phyloP scores from a whole-genome alignment of 106 monocot species.

The Apostasia shenzhenica region DNA sequence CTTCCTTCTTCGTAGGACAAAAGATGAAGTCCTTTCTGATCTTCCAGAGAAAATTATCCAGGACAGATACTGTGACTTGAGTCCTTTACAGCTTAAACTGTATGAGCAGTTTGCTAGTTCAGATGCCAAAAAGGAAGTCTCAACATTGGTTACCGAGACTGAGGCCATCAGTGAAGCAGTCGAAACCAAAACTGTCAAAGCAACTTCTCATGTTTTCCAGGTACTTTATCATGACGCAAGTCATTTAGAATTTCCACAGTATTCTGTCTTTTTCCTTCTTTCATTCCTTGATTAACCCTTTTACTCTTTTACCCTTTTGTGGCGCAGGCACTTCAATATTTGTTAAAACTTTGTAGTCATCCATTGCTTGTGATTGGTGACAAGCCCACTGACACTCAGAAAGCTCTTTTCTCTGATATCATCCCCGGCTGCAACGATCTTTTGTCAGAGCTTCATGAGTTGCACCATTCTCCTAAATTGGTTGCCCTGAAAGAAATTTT shows the following conservation, averaged over 20 bases:
- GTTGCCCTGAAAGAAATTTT: conserved; percentile 96
- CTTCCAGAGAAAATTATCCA: conserved; percentile 99
- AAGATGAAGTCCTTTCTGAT: conserved; percentile 94
- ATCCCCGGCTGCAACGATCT: conserved; percentile 43
- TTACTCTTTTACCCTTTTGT: conserved; percentile 1
- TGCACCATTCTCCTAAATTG: conserved; percentile 88
- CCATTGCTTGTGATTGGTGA: conserved; percentile 95
- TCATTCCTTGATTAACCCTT: background rate
- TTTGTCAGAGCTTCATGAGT: conserved; percentile 58
- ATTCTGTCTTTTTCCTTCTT: conserved; percentile 3
- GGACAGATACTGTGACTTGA: conserved; percentile 93
- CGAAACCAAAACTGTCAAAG: conserved; percentile 27
- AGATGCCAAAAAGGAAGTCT: conserved; percentile 66
- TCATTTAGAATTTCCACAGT: background rate
- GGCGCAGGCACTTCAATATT: conserved; percentile 79
- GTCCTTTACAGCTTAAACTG: conserved; percentile 75
- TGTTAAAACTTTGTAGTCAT: conserved; percentile 92
- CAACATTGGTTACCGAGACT: conserved; percentile 39
- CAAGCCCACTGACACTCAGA: conserved; percentile 43
- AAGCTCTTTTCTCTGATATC: conserved; percentile 38
- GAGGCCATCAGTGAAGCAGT: conserved; percentile 24
- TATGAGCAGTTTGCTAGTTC: conserved; percentile 89
- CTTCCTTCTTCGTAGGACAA: conserved; percentile 90
- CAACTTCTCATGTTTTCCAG: conserved; percentile 94
- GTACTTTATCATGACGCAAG: conserved; percentile 16